Conservation (phyloP, 2,329 filamentous ascomycete genomes). For the Aspergillus sclerotialis region DNA sequence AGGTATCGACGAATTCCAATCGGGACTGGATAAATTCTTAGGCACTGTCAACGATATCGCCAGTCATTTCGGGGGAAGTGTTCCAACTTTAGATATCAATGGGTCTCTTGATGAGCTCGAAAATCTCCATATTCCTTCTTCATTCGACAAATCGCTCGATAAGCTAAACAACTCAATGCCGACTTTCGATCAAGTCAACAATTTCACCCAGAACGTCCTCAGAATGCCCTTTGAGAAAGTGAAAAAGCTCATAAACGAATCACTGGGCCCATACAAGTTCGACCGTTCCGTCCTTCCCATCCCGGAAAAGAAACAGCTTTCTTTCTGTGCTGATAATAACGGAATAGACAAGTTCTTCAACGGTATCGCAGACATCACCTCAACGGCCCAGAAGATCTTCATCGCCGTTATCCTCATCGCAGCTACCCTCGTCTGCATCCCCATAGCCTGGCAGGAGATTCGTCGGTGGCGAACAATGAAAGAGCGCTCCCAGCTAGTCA, state of each 20-base stretch:
- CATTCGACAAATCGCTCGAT: constrained; percentile 61
- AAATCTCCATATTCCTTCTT: constrained; percentile 60
- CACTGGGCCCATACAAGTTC: constrained; percentile 68
- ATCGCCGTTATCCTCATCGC: constrained; percentile 65
- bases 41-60: constrained; percentile 51
- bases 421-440: constrained; percentile 65
- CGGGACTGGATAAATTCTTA: constrained; percentile 47
- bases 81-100: constrained; percentile 59
- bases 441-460: constrained; percentile 76
- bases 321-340: constrained; percentile 82
- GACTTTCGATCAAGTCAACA: constrained; percentile 74
- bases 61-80: constrained; percentile 40
- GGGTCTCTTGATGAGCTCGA: constrained; percentile 60
- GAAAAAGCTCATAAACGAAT: constrained; percentile 63
- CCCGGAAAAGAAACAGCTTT: constrained; percentile 71
- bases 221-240: constrained; percentile 74
- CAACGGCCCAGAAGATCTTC: constrained; percentile 65
- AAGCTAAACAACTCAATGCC: constrained; percentile 74
- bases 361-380: constrained; percentile 58
- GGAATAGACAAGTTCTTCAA: constrained; percentile 79
- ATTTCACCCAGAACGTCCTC: constrained; percentile 69
- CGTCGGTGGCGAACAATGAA: constrained; percentile 68
- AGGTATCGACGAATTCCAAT: constrained; percentile 44
- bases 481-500: constrained; percentile 60
- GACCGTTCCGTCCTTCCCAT: constrained; percentile 72